These are phyloP conservation scores for Peronosclerospora sorghi DNA, from an alignment of 352 stramenopile species.

Conservation along the genomic window DNA sequence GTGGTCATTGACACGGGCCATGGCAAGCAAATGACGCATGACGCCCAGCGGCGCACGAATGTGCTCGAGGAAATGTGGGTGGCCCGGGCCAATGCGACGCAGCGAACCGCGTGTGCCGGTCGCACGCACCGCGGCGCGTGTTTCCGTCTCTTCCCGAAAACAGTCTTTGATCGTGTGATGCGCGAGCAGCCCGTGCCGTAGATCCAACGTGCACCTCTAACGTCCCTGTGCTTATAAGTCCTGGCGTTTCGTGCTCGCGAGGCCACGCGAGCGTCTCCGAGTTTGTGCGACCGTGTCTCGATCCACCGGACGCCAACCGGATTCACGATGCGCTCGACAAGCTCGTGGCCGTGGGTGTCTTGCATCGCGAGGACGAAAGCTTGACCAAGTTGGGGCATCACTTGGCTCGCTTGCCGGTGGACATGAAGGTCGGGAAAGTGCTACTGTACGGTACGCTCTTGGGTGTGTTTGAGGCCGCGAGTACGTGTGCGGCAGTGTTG, in stretches of 20 bases:
- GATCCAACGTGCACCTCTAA: conserved; percentile 92
- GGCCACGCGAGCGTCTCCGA: conserved; percentile 18
- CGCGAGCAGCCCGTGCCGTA: conserved; percentile 83
- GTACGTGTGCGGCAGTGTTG: conserved; percentile 59
- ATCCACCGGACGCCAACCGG: conserved; percentile 82
- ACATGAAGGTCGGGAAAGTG: conserved; percentile 95
- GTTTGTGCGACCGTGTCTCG: conserved; percentile 87
- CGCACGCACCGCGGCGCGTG: conserved; percentile 85
- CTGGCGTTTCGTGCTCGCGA: conserved; percentile 77
- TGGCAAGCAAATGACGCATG: conserved; percentile 85
- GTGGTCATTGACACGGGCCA: conserved; percentile 95
- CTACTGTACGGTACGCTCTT: conserved; percentile 93
- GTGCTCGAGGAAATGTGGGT: conserved; percentile 85
- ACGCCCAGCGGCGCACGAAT: conserved; percentile 80
- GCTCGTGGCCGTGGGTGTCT: conserved; percentile 82
- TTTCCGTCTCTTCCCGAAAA: conserved; percentile 81
- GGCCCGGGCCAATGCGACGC: conserved; percentile 86
- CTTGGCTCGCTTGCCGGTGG: conserved; percentile 89
- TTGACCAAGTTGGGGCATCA: conserved; percentile 91
- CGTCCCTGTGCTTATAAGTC: conserved; percentile 93
- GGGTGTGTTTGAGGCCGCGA: conserved; percentile 62
- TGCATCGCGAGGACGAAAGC: conserved; percentile 42
- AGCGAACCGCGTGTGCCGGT: conserved; percentile 84
- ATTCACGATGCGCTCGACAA: conserved; percentile 88
- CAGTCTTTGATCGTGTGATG: conserved; percentile 71